A percentile compares a stretch with the other conserved stretches of the same genome.
phyloP scores from a whole-genome alignment of 2,329 filamentous ascomycete species.

The Chaetomium sp. region DNA sequence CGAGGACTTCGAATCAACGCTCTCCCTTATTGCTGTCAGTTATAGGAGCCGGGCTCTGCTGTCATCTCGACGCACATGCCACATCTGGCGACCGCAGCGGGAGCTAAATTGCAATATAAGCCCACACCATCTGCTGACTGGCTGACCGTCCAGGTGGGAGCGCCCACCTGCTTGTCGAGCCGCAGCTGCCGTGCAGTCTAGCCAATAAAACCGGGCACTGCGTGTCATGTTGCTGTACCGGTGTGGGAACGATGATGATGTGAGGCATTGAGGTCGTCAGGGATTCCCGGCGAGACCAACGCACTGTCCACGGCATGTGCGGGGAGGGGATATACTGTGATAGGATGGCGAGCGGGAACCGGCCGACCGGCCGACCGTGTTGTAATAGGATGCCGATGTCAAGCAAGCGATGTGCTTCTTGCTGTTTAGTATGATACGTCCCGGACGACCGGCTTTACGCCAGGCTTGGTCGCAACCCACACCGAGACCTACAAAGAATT shows the following conservation, averaged over 20 bases:
- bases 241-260: conserved; percentile 22
- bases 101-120: conserved; percentile 33
- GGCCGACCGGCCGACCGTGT: neutral
- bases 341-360: neutral
- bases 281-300: conserved; percentile 3
- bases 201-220: conserved; percentile 23
- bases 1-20: neutral
- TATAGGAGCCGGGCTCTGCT: conserved; percentile 27
- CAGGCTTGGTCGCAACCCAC: neutral
- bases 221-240: conserved; percentile 23
- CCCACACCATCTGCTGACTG: conserved; percentile 31
- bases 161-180: conserved; percentile 28
- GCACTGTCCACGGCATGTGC: neutral
- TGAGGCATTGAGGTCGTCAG: conserved; percentile 2
- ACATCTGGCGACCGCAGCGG: conserved; percentile 28
- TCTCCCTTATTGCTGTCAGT: neutral
- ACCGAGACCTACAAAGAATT: neutral
- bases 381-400: neutral
- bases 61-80: conserved; percentile 22
- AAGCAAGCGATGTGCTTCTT: neutral
- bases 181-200: conserved; percentile 23
- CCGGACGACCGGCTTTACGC: neutral
- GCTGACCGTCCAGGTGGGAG: conserved; percentile 31
- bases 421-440: neutral
- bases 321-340: neutral